Evolutionary conservation across 2,329 filamentous ascomycete species (phyloP), one percentile per base, ranked within the genome.

Genomic region (Zelopaecilomyces penicillatus): DNA sequence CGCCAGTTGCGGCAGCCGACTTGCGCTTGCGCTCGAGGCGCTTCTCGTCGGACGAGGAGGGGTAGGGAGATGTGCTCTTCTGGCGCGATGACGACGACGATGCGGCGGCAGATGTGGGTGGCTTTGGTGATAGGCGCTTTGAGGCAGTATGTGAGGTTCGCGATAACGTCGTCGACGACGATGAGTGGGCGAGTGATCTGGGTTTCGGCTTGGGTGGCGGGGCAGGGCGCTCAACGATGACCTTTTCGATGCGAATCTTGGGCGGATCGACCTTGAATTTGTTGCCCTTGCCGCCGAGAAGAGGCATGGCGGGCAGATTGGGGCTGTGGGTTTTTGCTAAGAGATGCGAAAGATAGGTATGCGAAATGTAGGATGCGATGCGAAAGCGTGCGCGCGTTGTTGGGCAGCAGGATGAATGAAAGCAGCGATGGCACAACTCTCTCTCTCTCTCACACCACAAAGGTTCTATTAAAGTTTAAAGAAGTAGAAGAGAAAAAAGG

Each of bases 201-300:
- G 60, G 55, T 52, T 63, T 67, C 6, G 64, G 60, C 39, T 63
- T 65, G 6, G 64, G 65, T 38, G 65, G 63, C 11, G 63, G 58
- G 4, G 57, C 50, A 39, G 63, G 55, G 39, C 56, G 55, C 48
- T 66, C 67, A 55, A 76, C 65, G 43, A 67, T 62, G 46, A 76
- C 71, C 51, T 71, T 73, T 57, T 78, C 73, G 54, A 75, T 71
- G 48, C 73, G 70, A 53, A 76, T 69, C 48, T 67, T 68, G 45
- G 71, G 68, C 43, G 68, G 65, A 49, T 73, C 68, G 51, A 68
- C 62, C 61, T 76, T 75, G 62, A 74, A 70, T 57, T 74, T 77
- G 50, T 66, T 67, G 47, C 59, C 60, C 50, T 69, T 70, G 43
- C 60, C 61, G 49, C 65, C 64, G 48, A 70, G 65, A 44, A 70